Conservation (phyloP, 2,329 filamentous ascomycete species). For the Xylaria sp. region DNA sequence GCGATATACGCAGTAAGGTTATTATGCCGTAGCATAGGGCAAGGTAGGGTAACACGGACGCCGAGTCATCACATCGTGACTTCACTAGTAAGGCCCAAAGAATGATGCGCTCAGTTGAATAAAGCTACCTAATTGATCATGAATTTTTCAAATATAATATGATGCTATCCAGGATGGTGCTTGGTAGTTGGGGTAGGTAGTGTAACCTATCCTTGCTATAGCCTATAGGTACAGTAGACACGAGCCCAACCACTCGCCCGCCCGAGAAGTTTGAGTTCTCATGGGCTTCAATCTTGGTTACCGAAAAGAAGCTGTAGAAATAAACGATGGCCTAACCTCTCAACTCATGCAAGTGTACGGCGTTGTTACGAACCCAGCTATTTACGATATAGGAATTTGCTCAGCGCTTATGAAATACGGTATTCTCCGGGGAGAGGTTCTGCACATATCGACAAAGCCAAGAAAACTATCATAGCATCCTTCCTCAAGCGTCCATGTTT, state of each 20-base stretch:
- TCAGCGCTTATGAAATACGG: conserved; percentile 1
- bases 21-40: neutral
- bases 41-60: neutral
- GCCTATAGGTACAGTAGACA: neutral
- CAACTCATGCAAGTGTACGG: conserved; percentile 1
- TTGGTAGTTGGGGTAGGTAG: conserved; percentile 7
- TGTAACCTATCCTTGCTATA: neutral
- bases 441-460: conserved; percentile 2
- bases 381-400: neutral
- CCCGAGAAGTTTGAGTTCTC: neutral
- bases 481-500: neutral
- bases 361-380: neutral
- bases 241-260: neutral
- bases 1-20: neutral
- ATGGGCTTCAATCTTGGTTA: neutral
- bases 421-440: conserved; percentile 15
- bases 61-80: conserved; percentile 1
- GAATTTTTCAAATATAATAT: conserved; percentile 25
- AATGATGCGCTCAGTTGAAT: conserved; percentile 5
- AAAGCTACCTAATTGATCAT: conserved; percentile 25
- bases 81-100: conserved; percentile 14
- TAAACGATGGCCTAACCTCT: neutral
- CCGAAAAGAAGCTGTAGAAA: neutral
- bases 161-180: conserved; percentile 6
- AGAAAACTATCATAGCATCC: conserved; percentile 18